Evolutionary conservation across 2,329 filamentous ascomycete species (phyloP), one percentile per base, ranked within the genome.

Genomic region (Helminthosporium solani): DNA sequence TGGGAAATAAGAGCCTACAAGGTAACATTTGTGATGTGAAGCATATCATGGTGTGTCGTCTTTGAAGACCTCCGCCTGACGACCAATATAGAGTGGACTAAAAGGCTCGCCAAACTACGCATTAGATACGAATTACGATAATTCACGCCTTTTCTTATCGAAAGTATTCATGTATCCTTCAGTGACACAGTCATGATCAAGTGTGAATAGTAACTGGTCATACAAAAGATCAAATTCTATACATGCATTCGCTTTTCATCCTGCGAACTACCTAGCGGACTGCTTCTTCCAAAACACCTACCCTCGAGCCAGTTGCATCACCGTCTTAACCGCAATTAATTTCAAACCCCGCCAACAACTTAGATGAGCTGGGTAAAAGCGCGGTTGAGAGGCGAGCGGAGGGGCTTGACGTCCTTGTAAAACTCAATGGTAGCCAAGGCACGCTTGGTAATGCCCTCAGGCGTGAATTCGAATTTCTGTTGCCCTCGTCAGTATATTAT

Each of bases 381-480:
- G 72, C 90, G 88, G 84, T 97, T 96, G 77, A 99, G 74, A 58
- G 94, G 92, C 44, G 91, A 96, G 74, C 94, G 90, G 68, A 96
- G 71, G 39, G 76, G 81, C 77, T 92, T 91, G 71, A 88, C 83
- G 59, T 86, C 88, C 87, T 96, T 97, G 87, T 90, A 99, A 85
- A 96, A 99, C 72, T 97, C 85, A 67, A 97, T 79, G 56, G 94
- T 99, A 61, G 87, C 86, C 55, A 90, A 74, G 51, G 92, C 94
- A 66, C 94, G 90, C 87, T 97, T 96, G 77, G 88, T 80, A 72
- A 99, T 88, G 58, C 94, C 94, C 77, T 96, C 92, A 43, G 94
- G 88, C 40, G 92, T 99, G 81, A 99, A 97, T 76, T 97, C 94
- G 78, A 99, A 99, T 84, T 96, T 97, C 88, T 95, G 65, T 30